Evolutionary conservation across 2,329 filamentous ascomycete genomes (phyloP).

Genomic region (Alternaria atra): DNA sequence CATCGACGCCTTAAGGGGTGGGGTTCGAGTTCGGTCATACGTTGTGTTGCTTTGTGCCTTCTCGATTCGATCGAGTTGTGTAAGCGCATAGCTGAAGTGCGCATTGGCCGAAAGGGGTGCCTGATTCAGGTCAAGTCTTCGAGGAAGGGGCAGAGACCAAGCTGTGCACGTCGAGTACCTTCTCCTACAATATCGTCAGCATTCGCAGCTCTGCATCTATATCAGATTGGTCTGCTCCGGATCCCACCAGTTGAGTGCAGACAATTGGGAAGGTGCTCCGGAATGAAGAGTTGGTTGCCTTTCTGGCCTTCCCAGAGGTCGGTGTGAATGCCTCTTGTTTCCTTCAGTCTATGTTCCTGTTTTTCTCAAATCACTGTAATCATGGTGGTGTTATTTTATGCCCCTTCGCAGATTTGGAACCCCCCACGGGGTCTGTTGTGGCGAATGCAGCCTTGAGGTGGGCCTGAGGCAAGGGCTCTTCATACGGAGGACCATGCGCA

Average conservation of each 20-base stretch:
- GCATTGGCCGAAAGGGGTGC: constrained; percentile 1
- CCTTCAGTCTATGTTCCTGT: not conserved
- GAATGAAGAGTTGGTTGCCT: not conserved
- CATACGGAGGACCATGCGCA: not conserved
- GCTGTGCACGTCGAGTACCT: not conserved
- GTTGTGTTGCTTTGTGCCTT: not conserved
- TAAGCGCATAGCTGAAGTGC: not conserved
- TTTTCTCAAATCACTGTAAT: not conserved
- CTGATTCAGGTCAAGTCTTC: not conserved
- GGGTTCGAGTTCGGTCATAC: not conserved
- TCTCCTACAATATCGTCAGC: constrained; percentile 1
- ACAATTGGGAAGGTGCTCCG: not conserved
- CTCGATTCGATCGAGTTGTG: not conserved
- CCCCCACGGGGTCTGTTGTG: not conserved
- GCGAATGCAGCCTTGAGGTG: not conserved
- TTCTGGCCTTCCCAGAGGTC: not conserved
- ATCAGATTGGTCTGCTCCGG: not conserved
- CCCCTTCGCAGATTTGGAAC: not conserved
- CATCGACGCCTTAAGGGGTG: not conserved
- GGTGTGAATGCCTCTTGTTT: not conserved
- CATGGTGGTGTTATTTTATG: not conserved
- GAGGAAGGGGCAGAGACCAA: not conserved
- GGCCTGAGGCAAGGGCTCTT: not conserved
- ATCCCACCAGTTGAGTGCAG: not conserved
- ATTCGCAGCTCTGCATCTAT: not conserved